Evolutionary conservation across 1,284 basidiomycete species (phyloP).

Genomic region (Papiliotrema nemorosa): DNA sequence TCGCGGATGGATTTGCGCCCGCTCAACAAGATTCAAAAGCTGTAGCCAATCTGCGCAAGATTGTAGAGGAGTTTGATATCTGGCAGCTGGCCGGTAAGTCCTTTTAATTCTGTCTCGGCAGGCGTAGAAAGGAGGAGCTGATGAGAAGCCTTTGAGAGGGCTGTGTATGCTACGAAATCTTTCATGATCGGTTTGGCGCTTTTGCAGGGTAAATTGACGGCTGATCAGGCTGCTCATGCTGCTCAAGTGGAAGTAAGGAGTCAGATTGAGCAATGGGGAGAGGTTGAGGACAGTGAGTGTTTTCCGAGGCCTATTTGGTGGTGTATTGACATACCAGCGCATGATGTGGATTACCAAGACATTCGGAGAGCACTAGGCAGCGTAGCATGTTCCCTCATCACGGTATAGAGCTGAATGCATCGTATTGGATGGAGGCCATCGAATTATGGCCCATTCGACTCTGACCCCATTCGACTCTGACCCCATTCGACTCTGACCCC

Average conservation of each 20-base stretch:
- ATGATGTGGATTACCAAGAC: slow-evolving; percentile 96
- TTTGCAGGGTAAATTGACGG: slow-evolving; percentile 67
- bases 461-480: background rate
- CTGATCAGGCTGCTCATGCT: slow-evolving; percentile 75
- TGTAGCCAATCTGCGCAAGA: slow-evolving; percentile 57
- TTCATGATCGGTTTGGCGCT: slow-evolving; percentile 85
- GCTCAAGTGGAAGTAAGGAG: slow-evolving; percentile 90
- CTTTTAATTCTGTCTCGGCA: background rate
- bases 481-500: background rate
- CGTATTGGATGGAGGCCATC: background rate
- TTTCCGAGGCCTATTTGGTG: background rate
- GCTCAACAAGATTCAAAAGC: slow-evolving; percentile 67
- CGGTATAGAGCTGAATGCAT: slow-evolving; percentile 17
- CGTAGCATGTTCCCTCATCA: slow-evolving; percentile 58
- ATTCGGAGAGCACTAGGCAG: slow-evolving; percentile 82
- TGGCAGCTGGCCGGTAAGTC: slow-evolving; percentile 83
- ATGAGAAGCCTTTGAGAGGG: slow-evolving; percentile 91
- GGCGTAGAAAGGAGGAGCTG: background rate
- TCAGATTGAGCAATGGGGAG: slow-evolving; percentile 95
- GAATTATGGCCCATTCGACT: background rate
- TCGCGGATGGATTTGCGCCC: slow-evolving; percentile 65
- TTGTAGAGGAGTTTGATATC: slow-evolving; percentile 63
- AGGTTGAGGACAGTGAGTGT: slow-evolving; percentile 91
- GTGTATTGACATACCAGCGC: slow-evolving; percentile 58
- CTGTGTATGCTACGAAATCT: slow-evolving; percentile 85